Percentiles rank a stretch among this genome's conserved stretches.
Evolutionary conservation across 768 basidiomycete genomes (phyloP).

Genomic region (Tricholoma bakamatsutake): DNA sequence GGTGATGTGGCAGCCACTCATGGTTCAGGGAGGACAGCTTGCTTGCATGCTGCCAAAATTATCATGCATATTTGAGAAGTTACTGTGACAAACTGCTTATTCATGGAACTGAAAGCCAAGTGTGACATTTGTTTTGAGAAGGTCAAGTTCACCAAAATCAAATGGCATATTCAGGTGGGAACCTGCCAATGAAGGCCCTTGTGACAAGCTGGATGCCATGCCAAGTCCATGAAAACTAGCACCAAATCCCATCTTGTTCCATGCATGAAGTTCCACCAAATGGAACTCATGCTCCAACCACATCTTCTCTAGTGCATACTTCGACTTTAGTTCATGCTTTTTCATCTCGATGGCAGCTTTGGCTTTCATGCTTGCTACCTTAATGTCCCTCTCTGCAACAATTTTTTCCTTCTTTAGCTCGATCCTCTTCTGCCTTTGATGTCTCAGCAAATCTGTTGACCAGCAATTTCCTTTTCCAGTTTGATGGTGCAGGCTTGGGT

Average conservation of each 20-base stretch:
- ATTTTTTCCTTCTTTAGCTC: constrained; percentile 5
- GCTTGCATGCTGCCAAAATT: background rate
- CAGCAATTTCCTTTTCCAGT: background rate
- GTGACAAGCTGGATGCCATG: too few relatives aligned
- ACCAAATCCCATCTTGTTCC: too few relatives aligned
- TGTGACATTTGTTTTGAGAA: background rate
- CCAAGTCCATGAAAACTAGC: too few relatives aligned
- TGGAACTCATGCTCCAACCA: background rate
- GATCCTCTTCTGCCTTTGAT: constrained; percentile 3
- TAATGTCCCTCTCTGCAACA: constrained; percentile 11
- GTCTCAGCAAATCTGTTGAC: background rate
- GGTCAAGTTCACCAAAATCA: background rate
- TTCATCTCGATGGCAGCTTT: constrained; percentile 14
- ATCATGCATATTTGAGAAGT: too few relatives aligned
- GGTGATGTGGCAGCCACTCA: background rate
- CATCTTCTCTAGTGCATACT: background rate
- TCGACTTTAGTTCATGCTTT: background rate
- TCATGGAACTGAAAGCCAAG: background rate
- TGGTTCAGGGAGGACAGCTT: background rate
- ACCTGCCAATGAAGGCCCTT: too few relatives aligned
- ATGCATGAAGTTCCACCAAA: too few relatives aligned
- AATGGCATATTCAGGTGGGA: background rate
- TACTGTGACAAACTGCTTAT: too few relatives aligned
- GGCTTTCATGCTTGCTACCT: constrained; percentile 5
- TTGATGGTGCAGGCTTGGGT: background rate